Percentiles rank a stretch among this genome's conserved stretches.
phyloP scores from a whole-genome alignment of 805 yeast genomes.

The Yarrowia sp. region DNA sequence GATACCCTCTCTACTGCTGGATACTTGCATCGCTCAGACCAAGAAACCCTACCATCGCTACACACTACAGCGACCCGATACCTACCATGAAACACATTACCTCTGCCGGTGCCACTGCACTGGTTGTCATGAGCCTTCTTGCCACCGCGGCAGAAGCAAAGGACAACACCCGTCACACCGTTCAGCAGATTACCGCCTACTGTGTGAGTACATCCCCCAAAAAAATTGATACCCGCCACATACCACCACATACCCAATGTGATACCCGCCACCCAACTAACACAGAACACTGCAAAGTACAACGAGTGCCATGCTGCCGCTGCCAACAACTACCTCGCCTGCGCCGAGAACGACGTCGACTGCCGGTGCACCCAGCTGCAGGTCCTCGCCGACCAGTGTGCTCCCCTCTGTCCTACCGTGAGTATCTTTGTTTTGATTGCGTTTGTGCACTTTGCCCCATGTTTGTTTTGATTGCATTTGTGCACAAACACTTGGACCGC shows the following conservation, averaged over 20 bases:
- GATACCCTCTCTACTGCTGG: constrained; percentile 1
- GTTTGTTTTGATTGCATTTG: too few relatives aligned
- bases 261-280: not conserved
- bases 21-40: not conserved
- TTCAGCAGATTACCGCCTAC: constrained; percentile 12
- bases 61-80: not conserved
- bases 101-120: constrained; percentile 16
- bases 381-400: not conserved
- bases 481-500: too few relatives aligned
- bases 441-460: not conserved
- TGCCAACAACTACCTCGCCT: constrained; percentile 12
- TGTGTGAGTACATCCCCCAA: constrained; percentile 6
- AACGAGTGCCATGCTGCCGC: constrained; percentile 22
- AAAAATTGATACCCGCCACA: not conserved
- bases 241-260: not conserved
- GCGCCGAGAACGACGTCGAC: constrained; percentile 9
- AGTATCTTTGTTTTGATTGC: not conserved
- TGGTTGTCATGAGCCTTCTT: constrained; percentile 3
- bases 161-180: constrained; percentile 5
- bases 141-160: not conserved
- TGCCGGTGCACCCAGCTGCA: constrained; percentile 22
- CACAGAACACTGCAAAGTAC: constrained; percentile 25
- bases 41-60: not conserved
- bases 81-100: constrained; percentile 19
- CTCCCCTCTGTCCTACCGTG: constrained; percentile 16